These are phyloP conservation scores for Deinandra increscens DNA, from an alignment of 129 eudicot genomes.

Conservation along the genomic window DNA sequence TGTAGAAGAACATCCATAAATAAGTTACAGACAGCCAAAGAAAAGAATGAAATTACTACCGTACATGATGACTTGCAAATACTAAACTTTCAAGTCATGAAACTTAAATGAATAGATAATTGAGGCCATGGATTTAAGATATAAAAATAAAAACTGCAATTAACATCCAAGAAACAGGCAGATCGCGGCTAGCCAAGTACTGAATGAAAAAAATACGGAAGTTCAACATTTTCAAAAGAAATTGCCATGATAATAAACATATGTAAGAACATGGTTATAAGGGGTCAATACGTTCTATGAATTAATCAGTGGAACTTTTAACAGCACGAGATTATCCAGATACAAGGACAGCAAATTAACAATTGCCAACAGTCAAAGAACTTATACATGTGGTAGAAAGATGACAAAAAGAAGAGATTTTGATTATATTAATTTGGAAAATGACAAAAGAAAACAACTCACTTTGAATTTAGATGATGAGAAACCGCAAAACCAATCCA, in stretches of 20 bases:
- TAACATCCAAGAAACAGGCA: constrained; percentile 15
- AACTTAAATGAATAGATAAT: neutral
- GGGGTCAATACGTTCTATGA: neutral
- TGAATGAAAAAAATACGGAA: neutral
- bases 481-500: constrained; percentile 99
- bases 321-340: neutral
- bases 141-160: neutral
- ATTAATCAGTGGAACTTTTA: neutral
- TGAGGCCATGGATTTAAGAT: neutral
- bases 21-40: neutral
- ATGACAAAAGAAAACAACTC: constrained; percentile 20
- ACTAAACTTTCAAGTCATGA: neutral
- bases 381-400: neutral
- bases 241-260: neutral
- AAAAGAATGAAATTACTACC: neutral
- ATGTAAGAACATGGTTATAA: neutral
- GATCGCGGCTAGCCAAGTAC: constrained; percentile 4
- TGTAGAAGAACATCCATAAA: constrained; percentile 19
- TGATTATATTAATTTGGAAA: neutral
- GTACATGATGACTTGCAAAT: neutral
- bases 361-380: constrained; percentile 6
- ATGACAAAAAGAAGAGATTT: neutral
- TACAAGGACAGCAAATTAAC: neutral
- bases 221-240: neutral
- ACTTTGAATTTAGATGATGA: constrained; percentile 88